Evolutionary conservation across 192 early-diverging fungal genomes (phyloP), one percentile per base, ranked within the genome.

Genomic region (Coemansia pectinata): DNA sequence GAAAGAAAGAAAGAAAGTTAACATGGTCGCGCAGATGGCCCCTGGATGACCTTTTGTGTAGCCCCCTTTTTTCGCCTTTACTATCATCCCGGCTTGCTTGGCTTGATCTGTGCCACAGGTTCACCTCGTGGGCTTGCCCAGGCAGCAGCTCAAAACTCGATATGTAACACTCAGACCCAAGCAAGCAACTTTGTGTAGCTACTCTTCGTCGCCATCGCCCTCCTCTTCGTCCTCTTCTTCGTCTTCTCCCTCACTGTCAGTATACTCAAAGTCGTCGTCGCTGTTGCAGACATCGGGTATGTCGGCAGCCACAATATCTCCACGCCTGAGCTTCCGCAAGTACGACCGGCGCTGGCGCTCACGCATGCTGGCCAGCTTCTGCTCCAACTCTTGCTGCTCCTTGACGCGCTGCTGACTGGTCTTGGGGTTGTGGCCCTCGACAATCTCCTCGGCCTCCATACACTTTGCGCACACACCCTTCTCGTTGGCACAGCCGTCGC

Each of bases 401-500:
- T 88, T 85, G 12, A 85, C 70, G 3, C 85, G 11, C 52, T 94
- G 88, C 62, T 89, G 87, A 42, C 87, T 83, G 34, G 91, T 89
- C 69, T 90, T 88, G 53, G 85, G 78, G 29, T 87, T 86, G 58
- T 78, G 79, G 3, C 70, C 62, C 6, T 81, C 74, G 19, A 92
- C 82, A 47, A 95, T 91, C 41, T 94, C 86, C 34, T 79, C 70
- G 4, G 70, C 73, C 70, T 92, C 88, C 71, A 89, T 78, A 83
- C 96, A 99, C 82, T 98, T 98, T 42, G 95, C 96, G 63, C 96
- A 99, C 23, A 96, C 93, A 42, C 88, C 86, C 84, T 92, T 94
- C 5, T 76, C 72, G 31, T 65, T 63, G 5, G 96, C 93, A 75
- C 97, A 99, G 40, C 87, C 87, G 71, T 91, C 85, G 84, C 97